Percentiles rank a stretch among this genome's conserved stretches.
Evolutionary conservation across 306 rosid species (phyloP).

Genomic region (Lotus japonicus): DNA sequence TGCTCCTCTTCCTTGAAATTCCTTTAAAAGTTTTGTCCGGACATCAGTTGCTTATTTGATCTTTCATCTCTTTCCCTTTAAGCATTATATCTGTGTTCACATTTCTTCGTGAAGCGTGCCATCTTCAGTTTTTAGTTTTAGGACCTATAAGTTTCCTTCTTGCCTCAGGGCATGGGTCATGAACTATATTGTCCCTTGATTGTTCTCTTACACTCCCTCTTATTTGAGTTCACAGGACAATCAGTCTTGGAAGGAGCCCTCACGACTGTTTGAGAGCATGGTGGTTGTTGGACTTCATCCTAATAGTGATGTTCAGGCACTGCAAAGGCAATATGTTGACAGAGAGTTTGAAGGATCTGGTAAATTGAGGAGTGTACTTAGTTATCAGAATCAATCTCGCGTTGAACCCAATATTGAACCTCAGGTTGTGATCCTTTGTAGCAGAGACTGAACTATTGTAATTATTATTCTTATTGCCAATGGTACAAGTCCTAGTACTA

Average conservation of each 20-base stretch:
- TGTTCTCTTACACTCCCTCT: slow-evolving; percentile 14
- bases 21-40: neutral
- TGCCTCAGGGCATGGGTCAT: neutral
- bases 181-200: slow-evolving; percentile 1
- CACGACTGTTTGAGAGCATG: slow-evolving; percentile 86
- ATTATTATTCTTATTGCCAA: slow-evolving; percentile 12
- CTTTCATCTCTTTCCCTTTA: slow-evolving; percentile 1
- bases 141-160: neutral
- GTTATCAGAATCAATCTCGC: slow-evolving; percentile 57
- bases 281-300: slow-evolving; percentile 96
- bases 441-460: slow-evolving; percentile 13
- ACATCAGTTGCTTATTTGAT: slow-evolving; percentile 8
- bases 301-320: slow-evolving; percentile 74
- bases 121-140: slow-evolving; percentile 4
- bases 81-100: neutral
- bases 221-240: slow-evolving; percentile 61
- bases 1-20: neutral
- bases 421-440: slow-evolving; percentile 64
- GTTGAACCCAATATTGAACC: slow-evolving; percentile 85
- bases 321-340: slow-evolving; percentile 60
- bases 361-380: slow-evolving; percentile 57
- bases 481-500: neutral
- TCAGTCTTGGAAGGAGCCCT: slow-evolving; percentile 79
- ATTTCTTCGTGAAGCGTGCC: neutral
- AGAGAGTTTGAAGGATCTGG: slow-evolving; percentile 63